Evolutionary conservation across 495 filamentous ascomycete species (phyloP).

Genomic region (Immersiella caudata): DNA sequence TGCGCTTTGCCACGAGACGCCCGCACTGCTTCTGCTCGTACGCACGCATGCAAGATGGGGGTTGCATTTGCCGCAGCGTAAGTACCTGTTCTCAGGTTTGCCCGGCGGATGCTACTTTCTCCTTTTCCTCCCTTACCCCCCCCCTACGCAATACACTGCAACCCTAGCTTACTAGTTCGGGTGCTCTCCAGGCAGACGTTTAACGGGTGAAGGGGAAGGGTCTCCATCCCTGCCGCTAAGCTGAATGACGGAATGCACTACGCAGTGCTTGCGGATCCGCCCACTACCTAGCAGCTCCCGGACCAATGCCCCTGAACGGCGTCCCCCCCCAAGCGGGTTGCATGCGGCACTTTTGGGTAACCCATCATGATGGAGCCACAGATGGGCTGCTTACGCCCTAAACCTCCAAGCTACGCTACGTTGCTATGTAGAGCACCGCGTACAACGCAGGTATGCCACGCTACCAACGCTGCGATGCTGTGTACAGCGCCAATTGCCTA

Average conservation of each 20-base stretch:
- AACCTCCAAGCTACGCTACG: neutral
- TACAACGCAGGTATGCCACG: neutral
- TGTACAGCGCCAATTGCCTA: no score
- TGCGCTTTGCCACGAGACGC: constrained; percentile 13
- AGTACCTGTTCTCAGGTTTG: neutral
- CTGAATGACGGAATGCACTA: constrained; percentile 16
- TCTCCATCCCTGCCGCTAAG: constrained; percentile 11
- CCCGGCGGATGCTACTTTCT: neutral
- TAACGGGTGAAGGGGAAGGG: constrained; percentile 1
- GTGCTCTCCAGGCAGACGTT: constrained; percentile 14
- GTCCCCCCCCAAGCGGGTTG: neutral
- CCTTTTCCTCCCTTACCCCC: neutral
- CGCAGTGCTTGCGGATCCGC: no score
- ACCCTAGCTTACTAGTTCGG: neutral
- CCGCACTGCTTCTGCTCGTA: neutral
- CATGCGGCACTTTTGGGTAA: constrained; percentile 22
- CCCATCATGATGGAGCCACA: neutral
- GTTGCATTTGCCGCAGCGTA: neutral
- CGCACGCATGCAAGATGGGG: neutral
- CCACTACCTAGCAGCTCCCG: neutral
- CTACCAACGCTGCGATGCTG: neutral
- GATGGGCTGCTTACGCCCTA: neutral
- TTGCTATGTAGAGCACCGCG: neutral
- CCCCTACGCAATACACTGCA: neutral
- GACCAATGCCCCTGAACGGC: no score